Percentiles rank a stretch among this genome's conserved stretches.
Evolutionary conservation across 2,329 filamentous ascomycete species (phyloP).

Genomic region (Tothia fuscella): DNA sequence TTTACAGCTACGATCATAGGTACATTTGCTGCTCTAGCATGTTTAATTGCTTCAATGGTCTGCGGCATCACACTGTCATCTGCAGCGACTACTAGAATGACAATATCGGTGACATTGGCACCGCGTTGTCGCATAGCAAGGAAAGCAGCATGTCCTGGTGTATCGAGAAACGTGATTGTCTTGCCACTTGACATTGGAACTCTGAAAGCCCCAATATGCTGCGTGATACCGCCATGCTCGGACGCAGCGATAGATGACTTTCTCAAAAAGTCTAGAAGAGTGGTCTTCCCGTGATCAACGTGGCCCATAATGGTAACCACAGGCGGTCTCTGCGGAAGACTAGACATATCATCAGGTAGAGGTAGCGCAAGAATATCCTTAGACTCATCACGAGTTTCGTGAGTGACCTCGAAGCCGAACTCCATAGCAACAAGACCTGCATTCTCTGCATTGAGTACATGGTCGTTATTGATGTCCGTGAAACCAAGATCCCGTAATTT

Average conservation of each 20-base stretch:
- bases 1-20: slow-evolving; percentile 97
- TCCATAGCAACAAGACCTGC: slow-evolving; percentile 84
- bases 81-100: slow-evolving; percentile 87
- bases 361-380: slow-evolving; percentile 62
- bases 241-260: slow-evolving; percentile 84
- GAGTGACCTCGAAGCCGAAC: slow-evolving; percentile 78
- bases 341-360: slow-evolving; percentile 47
- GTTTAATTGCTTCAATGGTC: slow-evolving; percentile 90
- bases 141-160: slow-evolving; percentile 91
- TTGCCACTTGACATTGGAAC: slow-evolving; percentile 76
- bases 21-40: slow-evolving; percentile 74
- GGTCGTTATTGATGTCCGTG: slow-evolving; percentile 68
- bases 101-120: slow-evolving; percentile 92
- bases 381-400: slow-evolving; percentile 49
- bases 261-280: slow-evolving; percentile 82
- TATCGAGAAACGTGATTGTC: slow-evolving; percentile 91
- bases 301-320: slow-evolving; percentile 99
- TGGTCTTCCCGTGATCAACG: slow-evolving; percentile 97
- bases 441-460: slow-evolving; percentile 81
- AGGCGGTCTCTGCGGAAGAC: slow-evolving; percentile 65
- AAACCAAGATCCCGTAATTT: slow-evolving; percentile 82
- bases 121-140: slow-evolving; percentile 91
- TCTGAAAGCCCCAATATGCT: slow-evolving; percentile 96
- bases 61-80: slow-evolving; percentile 98
- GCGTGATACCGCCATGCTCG: slow-evolving; percentile 94